These are phyloP conservation scores for Chlamydomonas sp. DNA, from an alignment of 139 green algal genomes.

Conservation along the genomic window DNA sequence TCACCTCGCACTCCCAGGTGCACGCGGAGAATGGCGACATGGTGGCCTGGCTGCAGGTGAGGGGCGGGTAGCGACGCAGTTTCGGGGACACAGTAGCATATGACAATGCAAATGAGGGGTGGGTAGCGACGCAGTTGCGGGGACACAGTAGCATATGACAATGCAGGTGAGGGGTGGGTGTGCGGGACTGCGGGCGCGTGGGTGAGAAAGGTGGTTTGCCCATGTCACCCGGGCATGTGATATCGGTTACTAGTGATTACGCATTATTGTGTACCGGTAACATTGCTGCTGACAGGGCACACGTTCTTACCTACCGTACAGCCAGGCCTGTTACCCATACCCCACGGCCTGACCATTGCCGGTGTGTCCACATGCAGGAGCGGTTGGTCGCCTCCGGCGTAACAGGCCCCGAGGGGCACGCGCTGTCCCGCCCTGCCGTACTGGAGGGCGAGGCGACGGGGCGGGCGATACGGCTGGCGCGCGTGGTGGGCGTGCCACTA, in stretches of 20 bases:
- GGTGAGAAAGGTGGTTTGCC: too few species aligned
- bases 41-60: slow-evolving; percentile 77
- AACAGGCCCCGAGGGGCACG: slow-evolving; percentile 90
- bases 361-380: background rate
- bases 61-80: background rate
- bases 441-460: slow-evolving; percentile 93
- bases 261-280: too few species aligned
- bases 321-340: too few species aligned
- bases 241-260: background rate
- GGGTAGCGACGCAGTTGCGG: background rate
- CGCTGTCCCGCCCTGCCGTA: slow-evolving; percentile 80
- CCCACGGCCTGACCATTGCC: background rate
- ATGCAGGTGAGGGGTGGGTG: slow-evolving; percentile 55
- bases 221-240: too few species aligned
- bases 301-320: too few species aligned
- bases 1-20: slow-evolving; percentile 48
- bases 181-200: too few species aligned
- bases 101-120: slow-evolving; percentile 55
- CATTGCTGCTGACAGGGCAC: too few species aligned
- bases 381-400: slow-evolving; percentile 58
- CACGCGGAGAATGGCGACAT: slow-evolving; percentile 96
- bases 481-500: slow-evolving; percentile 85
- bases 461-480: slow-evolving; percentile 86
- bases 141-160: too few species aligned
- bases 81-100: too few species aligned